Evolutionary conservation across 2,329 filamentous ascomycete genomes (phyloP), one percentile per base, ranked within the genome.

Genomic region (Hypoxylon sp.): DNA sequence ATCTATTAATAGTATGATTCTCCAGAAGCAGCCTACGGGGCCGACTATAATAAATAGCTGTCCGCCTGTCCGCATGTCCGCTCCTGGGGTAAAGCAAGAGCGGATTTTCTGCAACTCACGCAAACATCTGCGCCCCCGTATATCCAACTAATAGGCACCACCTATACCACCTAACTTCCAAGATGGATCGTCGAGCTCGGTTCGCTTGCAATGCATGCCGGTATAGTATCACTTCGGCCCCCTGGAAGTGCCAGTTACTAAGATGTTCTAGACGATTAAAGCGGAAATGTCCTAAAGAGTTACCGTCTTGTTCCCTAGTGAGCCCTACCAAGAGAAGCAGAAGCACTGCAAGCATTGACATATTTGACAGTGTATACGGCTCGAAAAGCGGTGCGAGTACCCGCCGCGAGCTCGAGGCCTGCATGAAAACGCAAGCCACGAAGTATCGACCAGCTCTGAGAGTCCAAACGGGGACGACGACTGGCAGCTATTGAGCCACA

Each of bases 331-430:
- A 11, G 2, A n/a, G 16, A 14, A 36, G 24, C 12, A 16, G 14
- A 26, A 9, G 2, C 22, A 16, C 8, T 40, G 18, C 45, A 30
- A 12, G 51, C 20, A 60, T 8, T 54, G 50, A 65, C 38, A 26
- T 30, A 26, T 16, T 18, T 32, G 5, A 18, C 12, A 74, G 71
- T 74, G 72, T 30, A 40, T 67, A 24, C 69, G 72, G 2, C 68
- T 74, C 2, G 64, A 66, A 2, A 74, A 73, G 32, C 62, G 32
- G 4, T 74, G 72, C 52, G 64, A 70, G 22, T 74, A 73, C 26
- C 68, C 69, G n/a, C 46, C 52, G 14, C 51, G 65, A 11, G 64
- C 40, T 26, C 52, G 33, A 26, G 56, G 40, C 20, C 4, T 42
- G 11, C 28, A 46, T 18, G 42, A 50, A 7, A 16, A 38, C 12